A percentile compares a stretch with the other conserved stretches of the same genome.
phyloP scores from a whole-genome alignment of 2,329 filamentous ascomycete genomes.

The Botryotinia calthae region DNA sequence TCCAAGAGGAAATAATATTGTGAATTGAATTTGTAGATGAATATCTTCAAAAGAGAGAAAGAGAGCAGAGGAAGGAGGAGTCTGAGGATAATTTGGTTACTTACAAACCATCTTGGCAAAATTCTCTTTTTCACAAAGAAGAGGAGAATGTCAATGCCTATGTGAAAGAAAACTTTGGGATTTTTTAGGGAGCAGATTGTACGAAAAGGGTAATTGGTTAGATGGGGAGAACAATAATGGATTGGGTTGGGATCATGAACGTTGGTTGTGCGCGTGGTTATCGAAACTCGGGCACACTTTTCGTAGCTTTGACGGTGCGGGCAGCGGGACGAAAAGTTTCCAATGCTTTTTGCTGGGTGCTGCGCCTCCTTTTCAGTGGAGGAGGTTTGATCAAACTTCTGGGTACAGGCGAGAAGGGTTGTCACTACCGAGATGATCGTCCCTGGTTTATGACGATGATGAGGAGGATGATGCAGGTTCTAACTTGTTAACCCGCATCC shows the following conservation, averaged over 20 bases:
- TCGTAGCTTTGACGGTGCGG: background rate
- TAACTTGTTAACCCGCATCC: background rate
- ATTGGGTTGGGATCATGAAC: conserved; percentile 3
- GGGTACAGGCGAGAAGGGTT: background rate
- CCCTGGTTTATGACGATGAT: background rate
- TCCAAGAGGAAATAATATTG: background rate
- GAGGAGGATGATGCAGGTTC: background rate
- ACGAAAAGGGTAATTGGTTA: conserved; percentile 1
- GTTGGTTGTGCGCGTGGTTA: conserved; percentile 10
- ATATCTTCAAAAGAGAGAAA: background rate
- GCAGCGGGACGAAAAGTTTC: background rate
- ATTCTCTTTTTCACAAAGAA: background rate
- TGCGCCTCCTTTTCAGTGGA: conserved; percentile 18
- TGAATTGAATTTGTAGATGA: background rate
- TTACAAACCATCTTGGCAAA: conserved; percentile 30
- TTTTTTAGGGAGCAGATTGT: background rate
- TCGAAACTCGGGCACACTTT: background rate
- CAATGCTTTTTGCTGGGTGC: background rate
- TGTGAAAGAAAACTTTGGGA: background rate
- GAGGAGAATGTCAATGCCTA: background rate
- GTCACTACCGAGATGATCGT: background rate
- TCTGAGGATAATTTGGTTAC: conserved; percentile 19
- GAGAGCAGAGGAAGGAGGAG: conserved; percentile 27
- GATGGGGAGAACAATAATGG: background rate
- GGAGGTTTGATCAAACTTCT: background rate